Conservation (phyloP, 1,284 basidiomycete species). For the Afroboletus lepidellus region DNA sequence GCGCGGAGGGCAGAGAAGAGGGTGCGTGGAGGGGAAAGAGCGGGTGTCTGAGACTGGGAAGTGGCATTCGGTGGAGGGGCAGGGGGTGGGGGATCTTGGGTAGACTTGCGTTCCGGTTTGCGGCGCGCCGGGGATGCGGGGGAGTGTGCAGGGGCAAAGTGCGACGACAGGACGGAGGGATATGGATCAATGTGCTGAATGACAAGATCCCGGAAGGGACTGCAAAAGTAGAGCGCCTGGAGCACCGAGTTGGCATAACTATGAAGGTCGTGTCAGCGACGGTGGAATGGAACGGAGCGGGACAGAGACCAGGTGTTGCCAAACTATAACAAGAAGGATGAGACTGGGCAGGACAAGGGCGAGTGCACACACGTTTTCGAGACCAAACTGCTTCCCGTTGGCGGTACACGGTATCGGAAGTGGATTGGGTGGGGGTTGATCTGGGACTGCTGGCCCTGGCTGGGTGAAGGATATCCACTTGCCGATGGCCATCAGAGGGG, state of each 20-base stretch:
- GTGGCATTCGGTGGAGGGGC: slow-evolving; percentile 40
- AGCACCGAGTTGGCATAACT: slow-evolving; percentile 98
- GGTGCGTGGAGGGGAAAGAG: slow-evolving; percentile 64
- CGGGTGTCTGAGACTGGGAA: slow-evolving; percentile 36
- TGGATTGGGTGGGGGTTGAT: slow-evolving; percentile 33
- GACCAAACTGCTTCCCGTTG: slow-evolving; percentile 82
- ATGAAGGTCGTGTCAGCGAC: slow-evolving; percentile 14
- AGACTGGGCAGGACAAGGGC: neutral
- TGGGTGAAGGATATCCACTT: slow-evolving; percentile 41
- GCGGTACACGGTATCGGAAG: slow-evolving; percentile 46
- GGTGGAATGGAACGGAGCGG: slow-evolving; percentile 1
- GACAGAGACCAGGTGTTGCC: slow-evolving; percentile 75
- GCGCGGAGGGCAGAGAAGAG: slow-evolving; percentile 89
- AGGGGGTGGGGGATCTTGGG: slow-evolving; percentile 31
- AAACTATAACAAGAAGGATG: slow-evolving; percentile 47
- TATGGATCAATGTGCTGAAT: slow-evolving; percentile 55
- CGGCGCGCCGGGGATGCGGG: slow-evolving; percentile 38
- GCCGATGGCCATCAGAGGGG: slow-evolving; percentile 26
- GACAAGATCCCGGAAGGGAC: slow-evolving; percentile 78
- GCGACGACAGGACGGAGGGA: slow-evolving; percentile 14
- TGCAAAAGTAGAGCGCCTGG: slow-evolving; percentile 89
- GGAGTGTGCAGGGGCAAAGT: slow-evolving; percentile 10
- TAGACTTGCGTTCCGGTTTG: slow-evolving; percentile 50
- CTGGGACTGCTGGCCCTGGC: slow-evolving; percentile 23
- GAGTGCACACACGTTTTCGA: slow-evolving; percentile 79